phyloP scores from a whole-genome alignment of 768 basidiomycete species.

The Sistotremastrum suecicum region DNA sequence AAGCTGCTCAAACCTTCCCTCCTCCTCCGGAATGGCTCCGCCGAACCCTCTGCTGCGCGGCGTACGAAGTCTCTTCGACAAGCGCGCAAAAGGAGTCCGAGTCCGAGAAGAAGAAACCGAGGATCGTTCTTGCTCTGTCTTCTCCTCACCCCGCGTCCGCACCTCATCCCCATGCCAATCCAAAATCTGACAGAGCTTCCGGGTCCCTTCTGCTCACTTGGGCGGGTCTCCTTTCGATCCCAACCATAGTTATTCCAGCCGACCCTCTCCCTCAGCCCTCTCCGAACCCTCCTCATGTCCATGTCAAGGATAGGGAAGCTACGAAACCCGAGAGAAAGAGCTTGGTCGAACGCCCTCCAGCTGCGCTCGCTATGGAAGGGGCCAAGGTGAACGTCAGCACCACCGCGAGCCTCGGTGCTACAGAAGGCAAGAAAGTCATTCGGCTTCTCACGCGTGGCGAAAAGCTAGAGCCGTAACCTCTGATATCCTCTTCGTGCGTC shows the following conservation, averaged over 20 bases:
- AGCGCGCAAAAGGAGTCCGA: conserved; percentile 22
- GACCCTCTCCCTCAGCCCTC: not conserved
- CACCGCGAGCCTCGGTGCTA: no score
- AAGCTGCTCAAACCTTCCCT: conserved; percentile 9
- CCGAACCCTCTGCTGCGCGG: conserved; percentile 69
- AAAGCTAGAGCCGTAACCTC: conserved; percentile 47
- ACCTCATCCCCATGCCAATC: conserved; percentile 1
- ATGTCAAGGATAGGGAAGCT: conserved; percentile 2
- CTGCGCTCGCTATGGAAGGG: conserved; percentile 75
- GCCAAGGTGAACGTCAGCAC: conserved; percentile 51
- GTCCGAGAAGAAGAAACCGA: conserved; percentile 12
- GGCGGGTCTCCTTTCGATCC: not conserved
- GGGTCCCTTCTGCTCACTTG: not conserved
- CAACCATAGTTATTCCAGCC: not conserved
- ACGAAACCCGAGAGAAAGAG: conserved; percentile 12
- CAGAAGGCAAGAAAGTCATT: conserved; percentile 33
- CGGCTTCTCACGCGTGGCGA: conserved; percentile 74
- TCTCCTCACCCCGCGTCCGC: not conserved
- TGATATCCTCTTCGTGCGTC: no score
- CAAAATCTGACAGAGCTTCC: not conserved
- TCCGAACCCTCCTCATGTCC: not conserved
- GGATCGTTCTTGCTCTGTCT: conserved; percentile 5
- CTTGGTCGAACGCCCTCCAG: conserved; percentile 64
- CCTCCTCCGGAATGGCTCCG: conserved; percentile 58
- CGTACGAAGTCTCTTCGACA: conserved; percentile 46